Evolutionary conservation across 2,329 filamentous ascomycete species (phyloP), one percentile per base, ranked within the genome.

Genomic region (Aspergillus intermedius): DNA sequence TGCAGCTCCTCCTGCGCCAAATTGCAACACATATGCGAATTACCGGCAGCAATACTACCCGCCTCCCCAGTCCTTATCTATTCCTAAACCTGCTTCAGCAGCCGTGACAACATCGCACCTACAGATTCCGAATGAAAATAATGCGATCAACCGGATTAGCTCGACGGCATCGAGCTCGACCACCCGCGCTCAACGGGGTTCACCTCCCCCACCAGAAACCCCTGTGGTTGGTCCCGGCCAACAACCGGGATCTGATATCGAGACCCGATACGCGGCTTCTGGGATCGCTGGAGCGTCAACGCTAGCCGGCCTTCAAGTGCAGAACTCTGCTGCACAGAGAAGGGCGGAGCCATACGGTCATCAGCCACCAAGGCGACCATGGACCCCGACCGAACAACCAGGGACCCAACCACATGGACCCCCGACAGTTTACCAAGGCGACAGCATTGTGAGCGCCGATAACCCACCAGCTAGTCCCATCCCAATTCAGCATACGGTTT

Each of bases 111-210:
- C 50, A 19, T 49, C 54, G 9, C 48, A 54, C 10, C 34, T 55
- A 35, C 69, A 69, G 22, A 60, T 42, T 49, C 65, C 82, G 48
- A 74, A 75, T 25, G 74, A 77, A 13, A 77, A 75, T 8, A 69
- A 65, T 23, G 75, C 77, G 1, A 75, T 84, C 52, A 83, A 82
- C 57, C 75, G 82, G 28, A 73, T 85, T 53, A 81, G 78, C 60
- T 96, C 91, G 2, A 95, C 88, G 6, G 90, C 91, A 12, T 97
- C 93, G 0, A 95, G 84, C 10, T 95, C 91, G 2, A 98, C 93
- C 1, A 96, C 91, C 2, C 83, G 88, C 55, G 93, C 93, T 17
- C 91, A 87, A 62, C 81, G 93, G 58, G 93, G 93, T 40, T 97
- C 91, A 23, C 93, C 93, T 4, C 91, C 93, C 4, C 93, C 93